Conservation (phyloP, 2,329 filamentous ascomycete genomes). For the Orbilia quercus region DNA sequence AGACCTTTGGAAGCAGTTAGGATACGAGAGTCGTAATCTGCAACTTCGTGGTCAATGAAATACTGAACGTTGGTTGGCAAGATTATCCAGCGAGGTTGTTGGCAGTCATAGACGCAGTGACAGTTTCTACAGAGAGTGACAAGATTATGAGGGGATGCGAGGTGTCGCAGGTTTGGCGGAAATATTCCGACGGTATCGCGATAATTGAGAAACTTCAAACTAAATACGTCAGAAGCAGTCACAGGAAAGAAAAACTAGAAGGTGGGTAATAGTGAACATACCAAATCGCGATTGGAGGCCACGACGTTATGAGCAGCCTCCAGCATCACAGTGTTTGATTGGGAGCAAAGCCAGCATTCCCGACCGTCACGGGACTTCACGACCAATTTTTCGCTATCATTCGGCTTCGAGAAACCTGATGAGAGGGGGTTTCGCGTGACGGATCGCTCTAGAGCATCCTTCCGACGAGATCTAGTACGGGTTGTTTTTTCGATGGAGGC, state of each 20-base stretch:
- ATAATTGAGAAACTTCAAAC: conserved; percentile 45
- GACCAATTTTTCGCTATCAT: conserved; percentile 52
- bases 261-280: conserved; percentile 11
- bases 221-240: conserved; percentile 45
- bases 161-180: conserved; percentile 50
- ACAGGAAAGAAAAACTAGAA: conserved; percentile 1
- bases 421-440: conserved; percentile 49
- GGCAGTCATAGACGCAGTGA: conserved; percentile 50
- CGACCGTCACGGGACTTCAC: conserved; percentile 49
- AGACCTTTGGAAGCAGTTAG: conserved; percentile 34
- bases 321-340: conserved; percentile 46
- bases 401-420: conserved; percentile 51
- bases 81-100: conserved; percentile 54
- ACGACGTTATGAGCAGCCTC: conserved; percentile 53
- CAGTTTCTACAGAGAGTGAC: conserved; percentile 54
- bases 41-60: conserved; percentile 44
- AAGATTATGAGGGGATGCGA: conserved; percentile 52
- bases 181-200: conserved; percentile 52
- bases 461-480: conserved; percentile 30
- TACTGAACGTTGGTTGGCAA: conserved; percentile 48
- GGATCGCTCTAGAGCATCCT: conserved; percentile 37
- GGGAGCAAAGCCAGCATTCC: conserved; percentile 50
- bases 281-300: conserved; percentile 49
- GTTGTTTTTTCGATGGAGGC: conserved; percentile 47
- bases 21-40: conserved; percentile 42